phyloP scores from a whole-genome alignment of 2,329 filamentous ascomycete species.

The Pyricularia sp. region DNA sequence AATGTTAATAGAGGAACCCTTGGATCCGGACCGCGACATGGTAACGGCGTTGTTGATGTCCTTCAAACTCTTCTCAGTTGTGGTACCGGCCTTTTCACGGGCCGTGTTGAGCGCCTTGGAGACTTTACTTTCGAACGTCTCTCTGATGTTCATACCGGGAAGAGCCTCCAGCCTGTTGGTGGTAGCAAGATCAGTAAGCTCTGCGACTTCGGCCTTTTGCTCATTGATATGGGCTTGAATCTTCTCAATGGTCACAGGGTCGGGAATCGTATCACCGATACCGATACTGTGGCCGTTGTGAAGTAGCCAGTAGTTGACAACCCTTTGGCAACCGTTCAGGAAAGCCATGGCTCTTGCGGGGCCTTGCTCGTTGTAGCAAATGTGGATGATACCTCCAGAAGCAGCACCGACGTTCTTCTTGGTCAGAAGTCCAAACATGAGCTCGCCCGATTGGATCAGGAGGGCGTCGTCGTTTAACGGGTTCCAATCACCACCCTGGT shows the following conservation, averaged over 20 bases:
- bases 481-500: slow-evolving; percentile 52
- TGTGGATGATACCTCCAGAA: slow-evolving; percentile 84
- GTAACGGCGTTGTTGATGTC: slow-evolving; percentile 93
- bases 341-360: slow-evolving; percentile 81
- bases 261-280: slow-evolving; percentile 95
- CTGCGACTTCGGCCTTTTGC: slow-evolving; percentile 73
- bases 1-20: slow-evolving; percentile 98
- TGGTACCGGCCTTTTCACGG: slow-evolving; percentile 92
- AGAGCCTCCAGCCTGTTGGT: slow-evolving; percentile 82
- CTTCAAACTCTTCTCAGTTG: slow-evolving; percentile 85
- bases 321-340: slow-evolving; percentile 89
- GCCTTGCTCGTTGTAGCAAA: slow-evolving; percentile 92
- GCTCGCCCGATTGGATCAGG: slow-evolving; percentile 75
- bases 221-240: slow-evolving; percentile 74
- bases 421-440: slow-evolving; percentile 82
- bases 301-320: slow-evolving; percentile 94
- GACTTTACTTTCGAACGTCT: slow-evolving; percentile 96
- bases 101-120: slow-evolving; percentile 90
- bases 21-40: slow-evolving; percentile 94
- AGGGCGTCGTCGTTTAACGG: slow-evolving; percentile 69
- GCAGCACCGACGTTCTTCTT: slow-evolving; percentile 94
- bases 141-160: slow-evolving; percentile 96
- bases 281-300: slow-evolving; percentile 97
- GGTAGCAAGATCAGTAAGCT: slow-evolving; percentile 69
- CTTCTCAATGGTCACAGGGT: slow-evolving; percentile 71